Conservation (phyloP, 345 rosid species). For the Durio zibethinus region DNA sequence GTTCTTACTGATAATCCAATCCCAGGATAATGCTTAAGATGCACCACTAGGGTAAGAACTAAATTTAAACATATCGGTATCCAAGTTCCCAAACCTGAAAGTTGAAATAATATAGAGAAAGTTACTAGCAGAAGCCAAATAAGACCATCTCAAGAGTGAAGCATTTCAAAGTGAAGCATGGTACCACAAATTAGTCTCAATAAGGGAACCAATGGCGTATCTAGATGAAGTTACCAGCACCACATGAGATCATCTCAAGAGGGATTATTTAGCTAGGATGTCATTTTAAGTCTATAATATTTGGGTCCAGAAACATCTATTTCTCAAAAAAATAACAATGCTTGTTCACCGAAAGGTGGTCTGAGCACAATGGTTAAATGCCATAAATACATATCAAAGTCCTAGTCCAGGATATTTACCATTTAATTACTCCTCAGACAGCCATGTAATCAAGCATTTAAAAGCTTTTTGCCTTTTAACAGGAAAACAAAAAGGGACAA, state of each 20-base stretch:
- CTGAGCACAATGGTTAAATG: not conserved
- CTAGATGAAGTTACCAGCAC: not conserved
- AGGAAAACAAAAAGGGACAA: not conserved
- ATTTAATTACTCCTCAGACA: not conserved
- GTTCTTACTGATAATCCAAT: not conserved
- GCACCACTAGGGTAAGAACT: not conserved
- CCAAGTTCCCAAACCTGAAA: not conserved
- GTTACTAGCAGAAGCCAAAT: not conserved
- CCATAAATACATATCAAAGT: not conserved
- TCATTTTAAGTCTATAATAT: not conserved
- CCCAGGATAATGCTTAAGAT: not conserved
- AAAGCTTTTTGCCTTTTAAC: not conserved
- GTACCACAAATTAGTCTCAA: not conserved
- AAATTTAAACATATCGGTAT: not conserved
- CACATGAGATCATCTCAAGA: not conserved
- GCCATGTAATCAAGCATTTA: not conserved
- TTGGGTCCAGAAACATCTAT: not conserved
- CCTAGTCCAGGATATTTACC: not conserved
- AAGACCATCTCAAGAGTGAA: too few species aligned
- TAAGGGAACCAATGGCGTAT: not conserved
- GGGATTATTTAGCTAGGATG: not conserved
- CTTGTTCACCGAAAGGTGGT: not conserved
- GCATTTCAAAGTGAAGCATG: not conserved
- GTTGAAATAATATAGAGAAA: not conserved
- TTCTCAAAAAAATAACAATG: not conserved